Percentiles rank a stretch among this genome's conserved stretches.
Evolutionary conservation across 345 rosid genomes (phyloP).

Genomic region (Streptanthus diversifolius): DNA sequence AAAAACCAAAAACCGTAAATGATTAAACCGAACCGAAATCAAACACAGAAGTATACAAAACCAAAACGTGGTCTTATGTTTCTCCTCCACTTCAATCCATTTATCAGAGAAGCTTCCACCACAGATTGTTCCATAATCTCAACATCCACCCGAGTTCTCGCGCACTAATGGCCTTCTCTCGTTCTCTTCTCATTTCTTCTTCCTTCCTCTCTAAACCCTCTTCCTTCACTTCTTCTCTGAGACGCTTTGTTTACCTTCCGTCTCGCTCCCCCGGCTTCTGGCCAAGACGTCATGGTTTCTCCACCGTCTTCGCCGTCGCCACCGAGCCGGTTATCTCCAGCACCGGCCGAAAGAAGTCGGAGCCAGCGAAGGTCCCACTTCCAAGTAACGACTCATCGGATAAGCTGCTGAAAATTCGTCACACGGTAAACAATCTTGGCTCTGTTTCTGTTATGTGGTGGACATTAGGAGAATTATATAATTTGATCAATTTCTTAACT

Average conservation of each 20-base stretch:
- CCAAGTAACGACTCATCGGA: conserved; percentile 86
- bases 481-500: background rate
- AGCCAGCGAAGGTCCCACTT: conserved; percentile 43
- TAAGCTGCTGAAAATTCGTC: conserved; percentile 69
- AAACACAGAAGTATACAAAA: background rate
- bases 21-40: background rate
- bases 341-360: conserved; percentile 25
- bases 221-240: conserved; percentile 38
- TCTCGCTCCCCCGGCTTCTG: conserved; percentile 21
- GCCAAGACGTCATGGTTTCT: conserved; percentile 29
- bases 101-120: conserved; percentile 10
- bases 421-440: conserved; percentile 51
- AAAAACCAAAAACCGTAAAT: no score
- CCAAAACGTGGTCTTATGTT: background rate
- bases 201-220: conserved; percentile 41
- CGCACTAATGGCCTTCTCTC: conserved; percentile 44
- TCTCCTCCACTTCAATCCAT: conserved; percentile 9
- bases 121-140: conserved; percentile 3
- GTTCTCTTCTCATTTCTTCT: conserved; percentile 40
- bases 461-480: background rate
- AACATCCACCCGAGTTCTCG: conserved; percentile 13
- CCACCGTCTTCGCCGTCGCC: conserved; percentile 50
- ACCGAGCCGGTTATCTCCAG: conserved; percentile 43
- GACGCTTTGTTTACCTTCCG: conserved; percentile 41
- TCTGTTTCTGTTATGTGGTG: conserved; percentile 2